Evolutionary conservation across 257 asterid species (phyloP).

Genomic region (Solanum medicagineum): DNA sequence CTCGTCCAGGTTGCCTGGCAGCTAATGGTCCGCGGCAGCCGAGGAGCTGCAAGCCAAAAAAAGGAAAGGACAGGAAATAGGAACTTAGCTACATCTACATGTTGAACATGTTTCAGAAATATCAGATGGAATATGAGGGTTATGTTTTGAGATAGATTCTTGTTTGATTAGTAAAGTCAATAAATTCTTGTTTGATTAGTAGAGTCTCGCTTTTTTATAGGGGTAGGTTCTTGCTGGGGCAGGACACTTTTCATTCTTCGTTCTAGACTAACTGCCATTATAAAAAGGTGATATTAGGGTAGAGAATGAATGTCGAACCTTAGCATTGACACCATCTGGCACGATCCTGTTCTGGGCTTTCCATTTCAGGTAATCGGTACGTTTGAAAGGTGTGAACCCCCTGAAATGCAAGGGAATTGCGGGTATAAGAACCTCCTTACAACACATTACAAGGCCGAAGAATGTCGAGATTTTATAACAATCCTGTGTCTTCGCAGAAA

Average conservation of each 20-base stretch:
- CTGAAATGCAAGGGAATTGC: neutral
- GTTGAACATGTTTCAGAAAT: neutral
- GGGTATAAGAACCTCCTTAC: neutral
- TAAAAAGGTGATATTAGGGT: neutral
- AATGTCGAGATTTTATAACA: neutral
- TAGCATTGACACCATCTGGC: slow-evolving; percentile 25
- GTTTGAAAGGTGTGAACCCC: slow-evolving; percentile 23
- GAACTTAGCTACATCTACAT: neutral
- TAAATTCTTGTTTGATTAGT: neutral
- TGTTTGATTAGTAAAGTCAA: neutral
- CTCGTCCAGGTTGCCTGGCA: slow-evolving; percentile 14
- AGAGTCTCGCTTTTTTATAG: neutral
- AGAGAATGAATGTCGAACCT: slow-evolving; percentile 5
- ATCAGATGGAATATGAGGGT: neutral
- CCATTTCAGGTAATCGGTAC: slow-evolving; percentile 13
- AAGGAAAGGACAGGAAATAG: neutral
- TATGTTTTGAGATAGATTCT: too few relatives aligned
- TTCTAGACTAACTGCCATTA: neutral
- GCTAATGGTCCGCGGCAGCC: slow-evolving; percentile 27
- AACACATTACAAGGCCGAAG: neutral
- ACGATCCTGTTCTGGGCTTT: slow-evolving; percentile 12
- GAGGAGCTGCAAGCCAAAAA: slow-evolving; percentile 14
- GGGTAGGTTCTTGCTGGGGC: neutral
- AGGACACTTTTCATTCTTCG: neutral
- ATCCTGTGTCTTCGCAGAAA: neutral